Conservation (phyloP, 2,329 filamentous ascomycete species). For the Ophiocordyceps camponoti-floridani region DNA sequence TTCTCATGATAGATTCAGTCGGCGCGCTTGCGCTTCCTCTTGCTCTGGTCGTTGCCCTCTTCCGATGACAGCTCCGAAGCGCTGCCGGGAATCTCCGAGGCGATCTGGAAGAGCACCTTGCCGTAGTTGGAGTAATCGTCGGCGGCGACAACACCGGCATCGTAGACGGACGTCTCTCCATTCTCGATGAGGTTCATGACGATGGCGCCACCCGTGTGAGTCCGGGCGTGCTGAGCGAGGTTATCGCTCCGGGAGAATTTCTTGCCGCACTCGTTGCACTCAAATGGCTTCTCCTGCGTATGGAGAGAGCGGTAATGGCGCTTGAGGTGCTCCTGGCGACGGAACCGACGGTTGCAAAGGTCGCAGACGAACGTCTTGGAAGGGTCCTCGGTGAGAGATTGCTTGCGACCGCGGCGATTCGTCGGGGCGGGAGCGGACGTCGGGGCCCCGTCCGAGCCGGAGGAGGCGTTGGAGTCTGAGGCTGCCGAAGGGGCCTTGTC, state of each 20-base stretch:
- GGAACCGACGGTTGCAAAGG: constrained; percentile 91
- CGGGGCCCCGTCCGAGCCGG: constrained; percentile 27
- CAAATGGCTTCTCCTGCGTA: constrained; percentile 96
- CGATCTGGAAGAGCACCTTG: constrained; percentile 66
- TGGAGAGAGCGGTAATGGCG: constrained; percentile 96
- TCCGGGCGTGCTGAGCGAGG: constrained; percentile 86
- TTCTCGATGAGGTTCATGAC: constrained; percentile 78
- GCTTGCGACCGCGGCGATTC: constrained; percentile 91
- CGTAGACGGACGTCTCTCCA: constrained; percentile 31
- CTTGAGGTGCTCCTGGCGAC: constrained; percentile 95
- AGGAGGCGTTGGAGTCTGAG: constrained; percentile 19
- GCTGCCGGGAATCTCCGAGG: constrained; percentile 53
- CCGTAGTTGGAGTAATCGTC: constrained; percentile 54
- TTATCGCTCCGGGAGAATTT: constrained; percentile 98
- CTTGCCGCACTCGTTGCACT: constrained; percentile 95
- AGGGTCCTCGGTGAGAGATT: constrained; percentile 91
- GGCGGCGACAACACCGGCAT: constrained; percentile 25
- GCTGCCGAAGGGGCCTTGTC: constrained; percentile 15
- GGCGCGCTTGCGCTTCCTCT: constrained; percentile 58
- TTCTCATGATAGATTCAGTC: constrained; percentile 24
- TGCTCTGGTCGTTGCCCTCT: constrained; percentile 27
- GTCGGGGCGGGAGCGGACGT: constrained; percentile 35
- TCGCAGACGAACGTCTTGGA: constrained; percentile 98
- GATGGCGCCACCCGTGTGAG: constrained; percentile 77
- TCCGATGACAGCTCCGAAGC: constrained; percentile 39